Percentiles rank a stretch among this genome's conserved stretches.
These are phyloP conservation scores for Solanum gracilifrons DNA, from an alignment of 257 asterid genomes.

Conservation along the genomic window DNA sequence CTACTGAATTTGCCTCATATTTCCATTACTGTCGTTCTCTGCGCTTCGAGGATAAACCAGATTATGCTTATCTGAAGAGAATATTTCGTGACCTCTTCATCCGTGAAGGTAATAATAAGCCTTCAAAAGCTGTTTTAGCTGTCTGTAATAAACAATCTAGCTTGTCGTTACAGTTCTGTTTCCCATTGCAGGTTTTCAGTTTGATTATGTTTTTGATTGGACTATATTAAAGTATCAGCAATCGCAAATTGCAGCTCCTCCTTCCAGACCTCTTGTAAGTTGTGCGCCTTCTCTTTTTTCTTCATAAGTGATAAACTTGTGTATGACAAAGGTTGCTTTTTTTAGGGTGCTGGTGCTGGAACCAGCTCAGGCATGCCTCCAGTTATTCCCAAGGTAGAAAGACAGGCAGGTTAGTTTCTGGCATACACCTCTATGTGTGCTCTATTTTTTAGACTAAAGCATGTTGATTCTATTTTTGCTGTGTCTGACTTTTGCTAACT, in stretches of 20 bases:
- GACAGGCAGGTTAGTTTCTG: slow-evolving; percentile 43
- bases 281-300: not conserved
- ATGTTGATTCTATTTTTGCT: not conserved
- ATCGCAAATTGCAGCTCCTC: slow-evolving; percentile 82
- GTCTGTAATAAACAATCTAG: not conserved
- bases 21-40: slow-evolving; percentile 96
- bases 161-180: not conserved
- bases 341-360: slow-evolving; percentile 68
- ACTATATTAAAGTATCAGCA: slow-evolving; percentile 94
- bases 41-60: slow-evolving; percentile 91
- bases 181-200: slow-evolving; percentile 66
- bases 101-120: slow-evolving; percentile 47
- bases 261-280: slow-evolving; percentile 69
- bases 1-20: slow-evolving; percentile 89
- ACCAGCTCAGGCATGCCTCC: slow-evolving; percentile 90
- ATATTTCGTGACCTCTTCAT: slow-evolving; percentile 95
- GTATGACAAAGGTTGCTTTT: not conserved
- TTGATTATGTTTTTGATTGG: slow-evolving; percentile 97
- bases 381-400: slow-evolving; percentile 59
- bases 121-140: not conserved
- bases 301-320: not conserved
- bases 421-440: not conserved
- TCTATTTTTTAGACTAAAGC: not conserved
- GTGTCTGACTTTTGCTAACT: not conserved
- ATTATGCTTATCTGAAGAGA: slow-evolving; percentile 93